These are phyloP conservation scores for Stylosanthes scabra DNA, from an alignment of 331 rosid species.

Conservation along the genomic window DNA sequence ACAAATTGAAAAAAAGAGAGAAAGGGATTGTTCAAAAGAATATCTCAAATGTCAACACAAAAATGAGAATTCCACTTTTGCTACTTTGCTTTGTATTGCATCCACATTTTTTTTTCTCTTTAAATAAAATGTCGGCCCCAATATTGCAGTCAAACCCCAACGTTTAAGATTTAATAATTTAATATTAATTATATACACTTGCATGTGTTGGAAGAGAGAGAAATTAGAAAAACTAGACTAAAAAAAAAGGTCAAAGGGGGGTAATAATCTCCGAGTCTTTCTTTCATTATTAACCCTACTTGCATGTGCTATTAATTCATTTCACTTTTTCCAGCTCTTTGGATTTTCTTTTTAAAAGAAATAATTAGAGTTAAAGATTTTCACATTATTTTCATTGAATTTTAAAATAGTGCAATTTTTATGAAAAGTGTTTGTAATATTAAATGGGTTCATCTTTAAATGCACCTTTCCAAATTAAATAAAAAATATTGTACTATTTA, in stretches of 20 bases:
- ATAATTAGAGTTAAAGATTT: neutral
- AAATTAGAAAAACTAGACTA: slow-evolving; percentile 18
- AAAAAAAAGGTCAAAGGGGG: slow-evolving; percentile 39
- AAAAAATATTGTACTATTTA: too few relatives aligned
- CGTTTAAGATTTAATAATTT: neutral
- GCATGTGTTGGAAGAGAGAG: slow-evolving; percentile 19
- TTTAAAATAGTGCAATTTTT: neutral
- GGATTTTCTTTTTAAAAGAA: too few relatives aligned
- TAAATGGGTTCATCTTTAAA: too few relatives aligned
- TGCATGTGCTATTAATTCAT: slow-evolving; percentile 1
- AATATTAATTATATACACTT: neutral
- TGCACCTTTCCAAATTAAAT: too few relatives aligned
- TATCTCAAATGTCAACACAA: slow-evolving; percentile 4
- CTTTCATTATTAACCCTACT: neutral
- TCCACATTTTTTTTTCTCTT: neutral
- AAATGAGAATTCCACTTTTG: slow-evolving; percentile 21
- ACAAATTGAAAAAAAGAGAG: neutral
- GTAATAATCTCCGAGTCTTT: neutral
- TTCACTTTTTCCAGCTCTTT: neutral
- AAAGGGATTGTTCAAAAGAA: neutral
- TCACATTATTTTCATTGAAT: neutral
- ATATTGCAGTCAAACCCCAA: slow-evolving; percentile 33
- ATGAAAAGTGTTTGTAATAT: too few relatives aligned
- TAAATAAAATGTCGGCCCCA: slow-evolving; percentile 7
- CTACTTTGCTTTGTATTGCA: slow-evolving; percentile 14